Evolutionary conservation across 805 yeast species (phyloP).

Genomic region (Yarrowia phangngaensis): DNA sequence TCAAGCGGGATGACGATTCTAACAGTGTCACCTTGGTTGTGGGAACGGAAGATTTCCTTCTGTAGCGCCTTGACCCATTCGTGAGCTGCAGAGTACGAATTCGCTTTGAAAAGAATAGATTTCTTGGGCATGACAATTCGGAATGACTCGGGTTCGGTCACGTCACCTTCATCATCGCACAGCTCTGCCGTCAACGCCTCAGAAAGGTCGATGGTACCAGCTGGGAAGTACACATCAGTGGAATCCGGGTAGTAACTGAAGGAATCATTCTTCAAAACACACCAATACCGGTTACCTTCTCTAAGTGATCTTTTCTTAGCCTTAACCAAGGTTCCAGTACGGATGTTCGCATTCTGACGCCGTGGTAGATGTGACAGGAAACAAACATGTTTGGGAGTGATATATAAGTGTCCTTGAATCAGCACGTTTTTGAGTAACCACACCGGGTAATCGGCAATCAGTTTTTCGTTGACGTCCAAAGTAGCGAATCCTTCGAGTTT

Average conservation of each 20-base stretch:
- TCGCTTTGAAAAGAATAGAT: conserved; percentile 66
- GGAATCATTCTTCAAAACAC: conserved; percentile 64
- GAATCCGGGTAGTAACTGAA: conserved; percentile 66
- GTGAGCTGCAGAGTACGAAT: conserved; percentile 65
- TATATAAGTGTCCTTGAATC: conserved; percentile 77
- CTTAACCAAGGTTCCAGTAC: conserved; percentile 51
- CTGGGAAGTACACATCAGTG: conserved; percentile 82
- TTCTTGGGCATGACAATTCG: conserved; percentile 55
- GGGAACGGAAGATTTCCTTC: conserved; percentile 70
- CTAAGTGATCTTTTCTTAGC: conserved; percentile 34
- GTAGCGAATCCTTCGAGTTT: conserved; percentile 25
- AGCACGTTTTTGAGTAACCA: conserved; percentile 83
- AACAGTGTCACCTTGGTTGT: conserved; percentile 68
- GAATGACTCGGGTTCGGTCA: conserved; percentile 47
- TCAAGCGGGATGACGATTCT: conserved; percentile 71
- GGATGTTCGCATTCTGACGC: conserved; percentile 42
- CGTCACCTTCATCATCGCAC: conserved; percentile 31
- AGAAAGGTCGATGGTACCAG: conserved; percentile 65
- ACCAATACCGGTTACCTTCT: conserved; percentile 64
- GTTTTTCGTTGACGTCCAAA: conserved; percentile 26
- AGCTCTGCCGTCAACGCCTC: conserved; percentile 60
- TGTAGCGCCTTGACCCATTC: conserved; percentile 75
- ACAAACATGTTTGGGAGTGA: conserved; percentile 60
- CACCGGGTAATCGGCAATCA: conserved; percentile 52
- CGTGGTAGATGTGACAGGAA: conserved; percentile 79